Evolutionary conservation across 352 stramenopile genomes (phyloP).

Genomic region (Pythium guiyangense): DNA sequence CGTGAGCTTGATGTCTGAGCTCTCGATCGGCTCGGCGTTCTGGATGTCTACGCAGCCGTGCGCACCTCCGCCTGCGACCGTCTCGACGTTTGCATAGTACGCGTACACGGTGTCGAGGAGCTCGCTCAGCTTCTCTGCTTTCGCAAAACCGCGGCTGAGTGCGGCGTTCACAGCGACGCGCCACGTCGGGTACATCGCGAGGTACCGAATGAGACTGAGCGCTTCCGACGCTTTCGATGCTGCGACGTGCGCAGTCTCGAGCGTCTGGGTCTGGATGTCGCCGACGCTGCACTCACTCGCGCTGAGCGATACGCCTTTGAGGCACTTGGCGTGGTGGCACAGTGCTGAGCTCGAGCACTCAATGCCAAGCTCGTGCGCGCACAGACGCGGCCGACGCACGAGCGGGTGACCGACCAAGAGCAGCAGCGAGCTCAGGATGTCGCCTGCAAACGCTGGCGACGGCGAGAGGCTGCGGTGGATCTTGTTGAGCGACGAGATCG

Average conservation of each 20-base stretch:
- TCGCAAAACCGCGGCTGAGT: constrained; percentile 45
- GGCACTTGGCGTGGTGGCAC: constrained; percentile 59
- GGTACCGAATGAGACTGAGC: constrained; percentile 61
- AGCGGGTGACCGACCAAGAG: constrained; percentile 59
- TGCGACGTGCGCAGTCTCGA: constrained; percentile 36
- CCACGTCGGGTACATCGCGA: constrained; percentile 76
- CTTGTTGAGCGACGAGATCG: constrained; percentile 70
- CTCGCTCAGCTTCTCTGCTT: constrained; percentile 41
- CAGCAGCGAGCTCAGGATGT: constrained; percentile 58
- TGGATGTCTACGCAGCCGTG: neutral
- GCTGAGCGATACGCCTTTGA: constrained; percentile 40
- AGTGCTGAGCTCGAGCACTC: constrained; percentile 64
- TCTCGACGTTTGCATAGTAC: constrained; percentile 51
- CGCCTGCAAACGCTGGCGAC: constrained; percentile 14
- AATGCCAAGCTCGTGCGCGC: constrained; percentile 74
- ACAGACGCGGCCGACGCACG: constrained; percentile 61
- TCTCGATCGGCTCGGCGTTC: constrained; percentile 17
- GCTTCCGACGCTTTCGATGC: constrained; percentile 59
- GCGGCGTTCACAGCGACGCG: constrained; percentile 72
- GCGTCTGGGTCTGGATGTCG: constrained; percentile 8
- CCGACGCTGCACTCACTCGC: constrained; percentile 19
- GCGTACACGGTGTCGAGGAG: constrained; percentile 57
- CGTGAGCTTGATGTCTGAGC: constrained; percentile 17
- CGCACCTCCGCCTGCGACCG: neutral
- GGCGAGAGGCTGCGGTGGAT: constrained; percentile 38